Conservation (phyloP, 2,329 filamentous ascomycete genomes). For the Penicillium verrucosum region DNA sequence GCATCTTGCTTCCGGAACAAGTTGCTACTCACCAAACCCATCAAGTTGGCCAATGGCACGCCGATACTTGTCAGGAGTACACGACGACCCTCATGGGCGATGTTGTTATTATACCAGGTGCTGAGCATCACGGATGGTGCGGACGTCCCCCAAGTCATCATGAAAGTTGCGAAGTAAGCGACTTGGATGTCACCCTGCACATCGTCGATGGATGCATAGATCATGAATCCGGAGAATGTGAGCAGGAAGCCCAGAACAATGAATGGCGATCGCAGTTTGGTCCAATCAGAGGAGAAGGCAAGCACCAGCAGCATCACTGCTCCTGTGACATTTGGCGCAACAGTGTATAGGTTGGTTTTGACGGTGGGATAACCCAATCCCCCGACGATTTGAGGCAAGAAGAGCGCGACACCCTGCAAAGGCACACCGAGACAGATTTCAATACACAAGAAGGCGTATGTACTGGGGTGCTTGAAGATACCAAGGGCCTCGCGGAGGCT, state of each 20-base stretch:
- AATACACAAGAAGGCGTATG: slow-evolving; percentile 55
- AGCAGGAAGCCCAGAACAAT: slow-evolving; percentile 70
- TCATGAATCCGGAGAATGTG: slow-evolving; percentile 74
- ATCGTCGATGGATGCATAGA: slow-evolving; percentile 68
- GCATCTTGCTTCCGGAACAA: slow-evolving; percentile 63
- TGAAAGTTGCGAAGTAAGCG: slow-evolving; percentile 73
- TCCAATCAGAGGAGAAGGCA: slow-evolving; percentile 66
- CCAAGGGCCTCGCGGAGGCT: slow-evolving; percentile 50
- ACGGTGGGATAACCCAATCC: slow-evolving; percentile 54
- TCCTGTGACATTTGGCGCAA: slow-evolving; percentile 73
- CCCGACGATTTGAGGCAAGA: slow-evolving; percentile 57
- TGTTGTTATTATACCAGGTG: slow-evolving; percentile 78
- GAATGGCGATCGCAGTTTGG: slow-evolving; percentile 68
- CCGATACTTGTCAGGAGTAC: slow-evolving; percentile 68
- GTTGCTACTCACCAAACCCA: slow-evolving; percentile 68
- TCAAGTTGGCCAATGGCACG: slow-evolving; percentile 72
- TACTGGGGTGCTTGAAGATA: slow-evolving; percentile 54
- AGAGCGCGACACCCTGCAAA: slow-evolving; percentile 55
- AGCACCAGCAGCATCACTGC: slow-evolving; percentile 69
- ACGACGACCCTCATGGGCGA: slow-evolving; percentile 71
- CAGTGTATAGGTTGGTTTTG: slow-evolving; percentile 75
- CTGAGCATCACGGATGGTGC: slow-evolving; percentile 67
- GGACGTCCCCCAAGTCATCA: slow-evolving; percentile 79
- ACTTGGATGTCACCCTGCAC: slow-evolving; percentile 60
- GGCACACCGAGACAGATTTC: slow-evolving; percentile 60